Percentiles rank a stretch among this genome's conserved stretches.
phyloP scores from a whole-genome alignment of 768 basidiomycete genomes.

The Lentinus tigrinus region DNA sequence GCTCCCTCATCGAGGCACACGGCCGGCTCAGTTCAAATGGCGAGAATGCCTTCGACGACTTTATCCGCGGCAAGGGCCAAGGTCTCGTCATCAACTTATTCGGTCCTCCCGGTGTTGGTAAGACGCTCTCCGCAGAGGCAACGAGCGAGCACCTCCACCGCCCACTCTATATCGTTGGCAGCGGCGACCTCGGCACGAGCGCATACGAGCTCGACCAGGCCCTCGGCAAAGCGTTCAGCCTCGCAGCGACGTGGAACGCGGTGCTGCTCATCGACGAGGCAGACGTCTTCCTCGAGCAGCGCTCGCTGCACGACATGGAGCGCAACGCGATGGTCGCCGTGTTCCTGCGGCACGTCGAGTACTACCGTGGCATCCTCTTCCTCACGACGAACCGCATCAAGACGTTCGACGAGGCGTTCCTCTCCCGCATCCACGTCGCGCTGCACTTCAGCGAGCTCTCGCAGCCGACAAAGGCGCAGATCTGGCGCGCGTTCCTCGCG shows the following conservation, averaged over 20 bases:
- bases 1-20: constrained; percentile 32
- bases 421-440: constrained; percentile 62
- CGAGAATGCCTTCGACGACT: constrained; percentile 29
- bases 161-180: constrained; percentile 17
- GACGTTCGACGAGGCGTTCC: constrained; percentile 67
- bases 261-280: constrained; percentile 30
- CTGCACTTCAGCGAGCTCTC: constrained; percentile 30
- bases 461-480: constrained; percentile 20
- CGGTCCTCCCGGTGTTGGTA: constrained; percentile 29
- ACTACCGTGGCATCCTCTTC: constrained; percentile 38
- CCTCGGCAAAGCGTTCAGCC: constrained; percentile 30
- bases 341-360: constrained; percentile 37
- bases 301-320: constrained; percentile 28
- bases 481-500: constrained; percentile 29
- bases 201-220: constrained; percentile 28
- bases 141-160: constrained; percentile 22
- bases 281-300: constrained; percentile 14
- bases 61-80: constrained; percentile 35
- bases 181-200: constrained; percentile 13
- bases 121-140: constrained; percentile 28
- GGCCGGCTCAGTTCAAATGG: constrained; percentile 4
- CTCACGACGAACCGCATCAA: constrained; percentile 42
- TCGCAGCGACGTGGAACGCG: constrained; percentile 33
- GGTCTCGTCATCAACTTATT: constrained; percentile 33
- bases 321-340: constrained; percentile 71